Base-by-base conservation (phyloP, 139 green algal species). In the Coelastrella sp. region DNA sequence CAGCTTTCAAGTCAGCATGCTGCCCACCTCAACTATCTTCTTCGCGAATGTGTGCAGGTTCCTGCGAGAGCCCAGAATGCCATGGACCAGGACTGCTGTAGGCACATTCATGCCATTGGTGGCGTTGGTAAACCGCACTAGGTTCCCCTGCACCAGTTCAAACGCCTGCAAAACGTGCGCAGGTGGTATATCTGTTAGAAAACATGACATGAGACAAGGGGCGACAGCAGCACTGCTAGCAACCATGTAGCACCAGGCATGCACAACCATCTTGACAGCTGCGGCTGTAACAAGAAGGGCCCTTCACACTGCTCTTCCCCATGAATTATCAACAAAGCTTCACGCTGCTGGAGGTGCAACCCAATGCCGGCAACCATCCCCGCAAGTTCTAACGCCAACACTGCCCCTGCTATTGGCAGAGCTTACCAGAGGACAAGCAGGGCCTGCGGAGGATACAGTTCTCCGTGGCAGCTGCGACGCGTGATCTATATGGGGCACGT, bases 81-180 rank as follows among this genome's bases (percentile, higher is more conserved):
- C 98, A 91, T 99, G 98, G 8, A 99, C 92, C 27, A 99, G 92
- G 5, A 99, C 97, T 0, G 95, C 96, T 0, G 98, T 99, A 8
- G 98, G 98, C 7, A 84, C 80, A 57, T 84, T 88, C 24, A 72
- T 88, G 80, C 20, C 12, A 9, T 49, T 14, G 1, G 58, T 60
- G 76, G 63, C 25, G 19, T 35, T 72, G 9, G 87, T 78, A 19
- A 91, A 91, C 17, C 87, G 87, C 63, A 86, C 87, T 14, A 91
- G 78, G 49, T 91, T 91, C 0, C 87, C 87, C 56, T 91, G 61
- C 0, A 91, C n/a, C 27, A 91, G 49, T 78, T 91, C 87, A 73
- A 72, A 91, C 7, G 85, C 85, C 85, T 90, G 85, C 74, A 56
- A 25, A 27, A 81, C 22, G 17, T 70, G 27, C 56, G 24, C 60